phyloP scores from a whole-genome alignment of 2,329 filamentous ascomycete genomes.

The Monilinia fructigena region DNA sequence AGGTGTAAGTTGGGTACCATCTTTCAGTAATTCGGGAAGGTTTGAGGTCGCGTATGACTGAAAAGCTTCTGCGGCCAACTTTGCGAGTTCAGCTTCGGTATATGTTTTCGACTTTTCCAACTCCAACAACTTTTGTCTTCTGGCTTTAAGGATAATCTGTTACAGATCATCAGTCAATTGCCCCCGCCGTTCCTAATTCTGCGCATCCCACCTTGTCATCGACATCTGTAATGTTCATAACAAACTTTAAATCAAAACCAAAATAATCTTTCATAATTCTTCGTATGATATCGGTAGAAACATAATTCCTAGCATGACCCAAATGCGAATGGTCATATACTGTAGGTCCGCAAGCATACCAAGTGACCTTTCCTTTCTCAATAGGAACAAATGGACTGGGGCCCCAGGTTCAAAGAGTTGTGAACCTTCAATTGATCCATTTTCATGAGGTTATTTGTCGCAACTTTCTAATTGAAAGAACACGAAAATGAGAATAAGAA shows the following conservation, averaged over 20 bases:
- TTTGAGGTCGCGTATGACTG: conserved; percentile 55
- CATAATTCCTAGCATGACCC: conserved; percentile 69
- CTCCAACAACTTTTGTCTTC: conserved; percentile 78
- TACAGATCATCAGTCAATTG: conserved; percentile 14
- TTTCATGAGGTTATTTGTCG: conserved; percentile 13
- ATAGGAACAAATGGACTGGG: conserved; percentile 33
- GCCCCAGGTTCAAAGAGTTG: conserved; percentile 38
- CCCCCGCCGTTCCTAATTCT: conserved; percentile 3
- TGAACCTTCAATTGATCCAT: conserved; percentile 39
- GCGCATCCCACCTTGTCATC: conserved; percentile 53
- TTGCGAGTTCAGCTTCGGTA: conserved; percentile 47
- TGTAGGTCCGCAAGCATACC: conserved; percentile 72
- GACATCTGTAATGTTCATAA: conserved; percentile 72
- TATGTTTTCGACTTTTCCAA: conserved; percentile 71
- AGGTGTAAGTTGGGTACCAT: conserved; percentile 47
- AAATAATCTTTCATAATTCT: conserved; percentile 68
- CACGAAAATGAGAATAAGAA: conserved; percentile 21
- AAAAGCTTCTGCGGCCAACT: conserved; percentile 54
- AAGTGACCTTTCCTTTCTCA: conserved; percentile 45
- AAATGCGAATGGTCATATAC: conserved; percentile 67
- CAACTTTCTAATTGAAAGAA: conserved; percentile 24
- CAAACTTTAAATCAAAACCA: conserved; percentile 64
- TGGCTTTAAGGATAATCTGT: conserved; percentile 47
- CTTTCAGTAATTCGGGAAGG: conserved; percentile 50
- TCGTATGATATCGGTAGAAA: conserved; percentile 69